Conservation (phyloP, 1,139 yeast genomes). For the Debaryomyces udenii region DNA sequence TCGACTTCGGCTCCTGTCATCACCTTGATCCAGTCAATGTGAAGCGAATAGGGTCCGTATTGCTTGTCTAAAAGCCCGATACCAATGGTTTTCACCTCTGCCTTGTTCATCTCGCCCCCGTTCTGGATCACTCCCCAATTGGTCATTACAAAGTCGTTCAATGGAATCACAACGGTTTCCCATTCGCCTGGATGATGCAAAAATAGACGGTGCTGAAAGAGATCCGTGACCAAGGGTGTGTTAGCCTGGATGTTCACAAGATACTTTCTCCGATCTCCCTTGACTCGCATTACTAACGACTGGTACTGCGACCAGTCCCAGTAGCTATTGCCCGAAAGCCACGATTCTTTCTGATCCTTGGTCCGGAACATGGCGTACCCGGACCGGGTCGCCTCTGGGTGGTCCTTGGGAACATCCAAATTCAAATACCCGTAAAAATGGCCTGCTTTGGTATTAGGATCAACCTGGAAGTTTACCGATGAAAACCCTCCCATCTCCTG, state of each 20-base stretch:
- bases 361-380: slow-evolving; percentile 92
- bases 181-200: slow-evolving; percentile 75
- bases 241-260: slow-evolving; percentile 82
- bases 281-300: slow-evolving; percentile 68
- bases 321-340: slow-evolving; percentile 47
- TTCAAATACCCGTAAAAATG: slow-evolving; percentile 73
- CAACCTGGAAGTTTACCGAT: slow-evolving; percentile 56
- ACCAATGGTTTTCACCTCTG: slow-evolving; percentile 73
- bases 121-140: slow-evolving; percentile 83
- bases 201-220: slow-evolving; percentile 81
- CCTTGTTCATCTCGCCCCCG: slow-evolving; percentile 60
- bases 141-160: slow-evolving; percentile 79
- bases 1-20: slow-evolving; percentile 59
- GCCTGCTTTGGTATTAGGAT: slow-evolving; percentile 45
- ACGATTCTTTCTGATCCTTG: slow-evolving; percentile 57
- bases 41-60: slow-evolving; percentile 73
- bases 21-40: slow-evolving; percentile 75
- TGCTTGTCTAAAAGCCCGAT: slow-evolving; percentile 78
- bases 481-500: slow-evolving; percentile 79
- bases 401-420: slow-evolving; percentile 71
- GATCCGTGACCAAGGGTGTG: slow-evolving; percentile 74
- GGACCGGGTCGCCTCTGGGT: slow-evolving; percentile 67
- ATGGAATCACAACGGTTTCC: slow-evolving; percentile 81
- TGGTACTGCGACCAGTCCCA: slow-evolving; percentile 69
- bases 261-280: slow-evolving; percentile 75